Evolutionary conservation across 805 yeast species (phyloP), one percentile per base, ranked within the genome.

Genomic region (Candida andamanensis): DNA sequence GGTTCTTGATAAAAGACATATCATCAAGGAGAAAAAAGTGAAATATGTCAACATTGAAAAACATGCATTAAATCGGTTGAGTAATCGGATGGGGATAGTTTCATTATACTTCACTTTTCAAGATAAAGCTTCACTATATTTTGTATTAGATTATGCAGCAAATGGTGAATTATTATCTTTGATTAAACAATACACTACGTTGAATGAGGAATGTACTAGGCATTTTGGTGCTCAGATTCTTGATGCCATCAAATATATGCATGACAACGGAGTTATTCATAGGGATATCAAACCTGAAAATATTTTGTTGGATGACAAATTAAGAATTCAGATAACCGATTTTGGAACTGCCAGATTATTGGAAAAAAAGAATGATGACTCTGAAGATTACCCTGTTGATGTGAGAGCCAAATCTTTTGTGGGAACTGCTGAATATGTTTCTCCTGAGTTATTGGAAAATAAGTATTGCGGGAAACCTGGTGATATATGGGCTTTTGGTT

Each of bases 211-310:
- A 1, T 76, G 80, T 33, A 72, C 79, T 5, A 61, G 72, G 35
- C 79, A 83, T 48, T 83, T 81, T 47, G 66, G 79, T 20, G 83
- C 85, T 2, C 95, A 84, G 51, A 64, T 84, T 5, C 59, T 84
- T 18, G 90, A 81, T 52, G 85, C 89, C 0, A 69, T 83, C 17
- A 69, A 69, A 42, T 81, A 68, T 50, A 75, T 84, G 76, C 94
- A 84, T 49, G 67, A 66, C 31, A 76, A 73, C 45, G 95, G 95
- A 24, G 76, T 84, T 16, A 70, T 84, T 26, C 95, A 84, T 49
- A 64, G 95, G 54, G 95, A 84, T 58, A 71, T 84, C 28, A 84
- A 84, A 51, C 95, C 95, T 0, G 95, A 84, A 49, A 84, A 84
- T 52, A 82, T 84, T 17, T 54, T 84, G 30, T 59, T 84, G 15